Percentiles rank a stretch among this genome's conserved stretches.
phyloP scores from a whole-genome alignment of 331 rosid species.

The Phaseolus coccineus region DNA sequence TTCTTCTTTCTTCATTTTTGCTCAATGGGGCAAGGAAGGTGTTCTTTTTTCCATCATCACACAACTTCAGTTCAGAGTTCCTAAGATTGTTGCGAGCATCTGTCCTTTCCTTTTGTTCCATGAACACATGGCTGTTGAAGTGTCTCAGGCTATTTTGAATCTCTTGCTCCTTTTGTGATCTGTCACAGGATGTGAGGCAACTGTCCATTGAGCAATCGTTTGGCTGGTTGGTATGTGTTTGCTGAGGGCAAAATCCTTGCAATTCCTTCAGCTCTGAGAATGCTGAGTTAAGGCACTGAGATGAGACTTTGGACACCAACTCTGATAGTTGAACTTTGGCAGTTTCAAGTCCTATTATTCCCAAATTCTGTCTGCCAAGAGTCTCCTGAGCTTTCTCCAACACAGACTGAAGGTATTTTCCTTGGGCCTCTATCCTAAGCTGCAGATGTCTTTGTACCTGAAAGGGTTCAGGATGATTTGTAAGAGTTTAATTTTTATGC shows the following conservation, averaged over 20 bases:
- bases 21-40: slow-evolving; percentile 51
- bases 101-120: slow-evolving; percentile 55
- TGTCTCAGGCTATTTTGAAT: slow-evolving; percentile 61
- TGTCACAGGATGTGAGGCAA: slow-evolving; percentile 78
- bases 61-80: slow-evolving; percentile 45
- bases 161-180: slow-evolving; percentile 76
- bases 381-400: slow-evolving; percentile 94
- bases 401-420: slow-evolving; percentile 93
- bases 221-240: slow-evolving; percentile 57
- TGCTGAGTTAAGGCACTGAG: slow-evolving; percentile 77
- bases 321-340: slow-evolving; percentile 94
- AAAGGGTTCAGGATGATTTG: slow-evolving; percentile 19
- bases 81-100: slow-evolving; percentile 37
- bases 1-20: slow-evolving; percentile 56
- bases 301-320: slow-evolving; percentile 84
- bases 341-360: slow-evolving; percentile 85
- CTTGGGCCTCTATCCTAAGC: slow-evolving; percentile 93
- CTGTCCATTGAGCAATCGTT: slow-evolving; percentile 85
- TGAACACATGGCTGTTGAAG: slow-evolving; percentile 48
- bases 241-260: slow-evolving; percentile 61
- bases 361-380: slow-evolving; percentile 81
- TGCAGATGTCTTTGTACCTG: slow-evolving; percentile 97
- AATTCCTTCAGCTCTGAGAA: slow-evolving; percentile 67
- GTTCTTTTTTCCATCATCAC: slow-evolving; percentile 51
- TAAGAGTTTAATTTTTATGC: not conserved